Base-by-base conservation (phyloP, 805 yeast species). In the Blastobotrys attinorum region DNA sequence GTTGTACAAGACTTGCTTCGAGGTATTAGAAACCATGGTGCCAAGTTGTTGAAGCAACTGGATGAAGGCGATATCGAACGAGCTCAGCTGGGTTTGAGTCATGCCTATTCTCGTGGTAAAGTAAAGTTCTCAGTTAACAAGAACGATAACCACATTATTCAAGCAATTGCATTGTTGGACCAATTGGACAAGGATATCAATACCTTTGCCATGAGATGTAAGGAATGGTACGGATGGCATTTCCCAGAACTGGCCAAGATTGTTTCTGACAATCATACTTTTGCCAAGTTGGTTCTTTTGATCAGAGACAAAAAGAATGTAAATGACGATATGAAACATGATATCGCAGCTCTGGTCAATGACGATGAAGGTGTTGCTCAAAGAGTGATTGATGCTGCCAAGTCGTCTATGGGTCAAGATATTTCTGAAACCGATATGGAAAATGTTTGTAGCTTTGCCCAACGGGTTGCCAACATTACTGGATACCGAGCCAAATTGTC, bases 201-300 rank as follows among this genome's bases (percentile, higher is more conserved):
- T 75, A 89, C 96, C 48, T 92, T 85, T 66, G 82, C 96, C 47
- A 88, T 88, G 97, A 81, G 97, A 70, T 92, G 84, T 54, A 86
- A 88, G 72, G 97, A 88, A 71, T 88, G 97, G 97, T 88, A 88
- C 71, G 95, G 96, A 59, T 88, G 97, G 97, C 97, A 88, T 66
- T 88, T 92, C 81, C 97, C 97, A 47, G 97, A 88, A 72, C 77
- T 88, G 70, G 92, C 94, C 58, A 85, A 83, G 70, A 76, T 89
- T 59, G 94, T 85, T 43, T 79, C 86, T 55, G 96, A 89, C 68
- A 88, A 87, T 75, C 84, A 83, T 72, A 70, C 74, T 51, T 89
- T 76, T 66, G 96, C 97, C 55, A 79, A 76, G 64, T 75, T 90
- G 51, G 85, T 87, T 49, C 69, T 87, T 50, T 74, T 75, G 69